phyloP scores from a whole-genome alignment of 768 basidiomycete genomes.

The Suillus lakei region DNA sequence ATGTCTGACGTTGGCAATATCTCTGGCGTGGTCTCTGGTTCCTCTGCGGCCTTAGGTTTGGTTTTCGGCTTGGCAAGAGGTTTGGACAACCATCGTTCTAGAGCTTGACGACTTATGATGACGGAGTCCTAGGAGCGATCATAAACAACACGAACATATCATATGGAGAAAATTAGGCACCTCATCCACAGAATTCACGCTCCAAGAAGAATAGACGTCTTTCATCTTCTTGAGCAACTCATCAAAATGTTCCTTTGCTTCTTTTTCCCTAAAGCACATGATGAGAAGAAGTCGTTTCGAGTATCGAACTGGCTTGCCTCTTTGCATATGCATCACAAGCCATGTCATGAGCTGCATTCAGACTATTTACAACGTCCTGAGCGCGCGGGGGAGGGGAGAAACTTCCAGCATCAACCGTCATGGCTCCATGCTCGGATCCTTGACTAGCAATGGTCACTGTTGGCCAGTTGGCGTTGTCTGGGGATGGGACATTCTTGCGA shows the following conservation, averaged over 20 bases:
- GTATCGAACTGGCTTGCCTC: slow-evolving; percentile 44
- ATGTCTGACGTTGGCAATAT: slow-evolving; percentile 48
- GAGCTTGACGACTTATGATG: slow-evolving; percentile 61
- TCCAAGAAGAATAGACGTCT: slow-evolving; percentile 69
- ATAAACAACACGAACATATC: slow-evolving; percentile 4
- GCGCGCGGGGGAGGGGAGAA: slow-evolving; percentile 61
- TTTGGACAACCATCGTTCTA: slow-evolving; percentile 65
- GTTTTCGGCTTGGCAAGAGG: slow-evolving; percentile 28
- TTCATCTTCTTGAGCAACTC: slow-evolving; percentile 56
- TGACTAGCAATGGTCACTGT: slow-evolving; percentile 20
- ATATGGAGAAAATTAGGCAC: slow-evolving; percentile 38
- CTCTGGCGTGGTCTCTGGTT: slow-evolving; percentile 24
- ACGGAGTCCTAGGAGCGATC: slow-evolving; percentile 51
- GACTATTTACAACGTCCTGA: slow-evolving; percentile 50
- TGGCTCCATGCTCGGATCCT: slow-evolving; percentile 8
- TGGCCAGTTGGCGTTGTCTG: slow-evolving; percentile 19
- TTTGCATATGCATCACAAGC: slow-evolving; percentile 53
- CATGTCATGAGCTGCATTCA: slow-evolving; percentile 61
- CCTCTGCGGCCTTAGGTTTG: slow-evolving; percentile 19
- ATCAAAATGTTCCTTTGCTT: slow-evolving; percentile 49
- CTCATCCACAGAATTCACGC: slow-evolving; percentile 47
- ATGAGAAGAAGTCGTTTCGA: slow-evolving; percentile 10
- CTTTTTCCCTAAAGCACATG: slow-evolving; percentile 44
- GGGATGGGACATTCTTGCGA: slow-evolving; percentile 39
- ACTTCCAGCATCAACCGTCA: slow-evolving; percentile 11